These are phyloP conservation scores for Macroventuria anomochaeta DNA, from an alignment of 2,329 filamentous ascomycete genomes.

Conservation along the genomic window DNA sequence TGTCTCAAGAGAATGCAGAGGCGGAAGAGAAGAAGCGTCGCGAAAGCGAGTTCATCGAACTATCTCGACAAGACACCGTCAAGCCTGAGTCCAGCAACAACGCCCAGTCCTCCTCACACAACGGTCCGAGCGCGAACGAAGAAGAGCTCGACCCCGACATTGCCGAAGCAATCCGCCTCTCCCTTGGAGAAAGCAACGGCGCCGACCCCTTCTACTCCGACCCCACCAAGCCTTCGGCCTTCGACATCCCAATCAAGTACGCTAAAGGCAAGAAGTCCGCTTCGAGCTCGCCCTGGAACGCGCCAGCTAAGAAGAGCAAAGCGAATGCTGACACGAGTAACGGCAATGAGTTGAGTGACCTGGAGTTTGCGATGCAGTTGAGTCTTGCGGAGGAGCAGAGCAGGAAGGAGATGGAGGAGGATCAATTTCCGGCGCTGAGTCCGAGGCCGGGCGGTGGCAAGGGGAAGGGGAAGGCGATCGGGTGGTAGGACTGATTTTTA, in stretches of 20 bases:
- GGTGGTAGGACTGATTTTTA: constrained; percentile 17
- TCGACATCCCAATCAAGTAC: constrained; percentile 56
- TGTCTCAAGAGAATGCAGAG: constrained; percentile 65
- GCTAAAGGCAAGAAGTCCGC: constrained; percentile 48
- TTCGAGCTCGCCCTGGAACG: constrained; percentile 27
- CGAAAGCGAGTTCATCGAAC: constrained; percentile 48
- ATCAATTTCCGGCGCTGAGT: constrained; percentile 40
- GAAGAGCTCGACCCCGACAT: constrained; percentile 64
- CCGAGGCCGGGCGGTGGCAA: constrained; percentile 28
- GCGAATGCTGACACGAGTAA: constrained; percentile 46
- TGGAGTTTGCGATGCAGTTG: constrained; percentile 67
- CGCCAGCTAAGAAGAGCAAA: constrained; percentile 37
- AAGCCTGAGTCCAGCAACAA: constrained; percentile 37
- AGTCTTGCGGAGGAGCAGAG: constrained; percentile 67
- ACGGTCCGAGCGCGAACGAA: constrained; percentile 38
- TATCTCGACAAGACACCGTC: constrained; percentile 8
- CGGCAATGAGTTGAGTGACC: constrained; percentile 59
- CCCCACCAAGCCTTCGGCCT: constrained; percentile 27
- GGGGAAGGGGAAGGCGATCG: constrained; percentile 40
- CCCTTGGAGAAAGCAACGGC: constrained; percentile 41
- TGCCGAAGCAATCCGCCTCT: constrained; percentile 67
- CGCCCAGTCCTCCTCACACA: constrained; percentile 38
- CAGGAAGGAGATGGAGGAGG: constrained; percentile 42
- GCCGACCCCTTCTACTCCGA: constrained; percentile 15
- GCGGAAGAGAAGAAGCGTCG: constrained; percentile 56